phyloP scores from a whole-genome alignment of 225 moss, liverwort and hornwort genomes.

The Pseudoscleropodium purum region DNA sequence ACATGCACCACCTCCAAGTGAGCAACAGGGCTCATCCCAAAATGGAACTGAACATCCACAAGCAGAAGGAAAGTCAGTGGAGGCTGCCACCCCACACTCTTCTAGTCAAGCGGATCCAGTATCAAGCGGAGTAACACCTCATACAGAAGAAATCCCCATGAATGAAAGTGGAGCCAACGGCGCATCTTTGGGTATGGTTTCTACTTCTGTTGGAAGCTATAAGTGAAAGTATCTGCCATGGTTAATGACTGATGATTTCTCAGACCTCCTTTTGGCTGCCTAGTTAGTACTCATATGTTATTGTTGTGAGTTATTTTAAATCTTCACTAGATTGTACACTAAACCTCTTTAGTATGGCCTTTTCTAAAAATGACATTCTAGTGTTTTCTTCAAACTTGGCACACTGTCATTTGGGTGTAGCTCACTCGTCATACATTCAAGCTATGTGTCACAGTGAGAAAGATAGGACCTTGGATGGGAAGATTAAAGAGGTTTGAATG shows the following conservation, averaged over 20 bases:
- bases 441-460: background rate
- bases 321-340: background rate
- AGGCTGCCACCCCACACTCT: background rate
- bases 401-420: background rate
- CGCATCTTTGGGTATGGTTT: background rate
- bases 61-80: background rate
- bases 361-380: background rate
- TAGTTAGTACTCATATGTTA: background rate
- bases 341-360: background rate
- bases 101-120: background rate
- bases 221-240: background rate
- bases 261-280: background rate
- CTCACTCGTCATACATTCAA: background rate
- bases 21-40: background rate
- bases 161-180: background rate
- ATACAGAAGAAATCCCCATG: background rate
- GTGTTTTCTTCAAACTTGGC: background rate
- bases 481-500: background rate
- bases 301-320: background rate
- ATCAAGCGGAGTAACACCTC: background rate
- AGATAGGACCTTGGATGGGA: background rate
- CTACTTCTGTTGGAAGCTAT: background rate
- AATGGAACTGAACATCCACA: background rate
- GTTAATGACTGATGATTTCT: background rate
- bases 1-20: constrained; percentile 1